Base-by-base conservation (phyloP, 345 rosid species). In the Boechera retrofracta region DNA sequence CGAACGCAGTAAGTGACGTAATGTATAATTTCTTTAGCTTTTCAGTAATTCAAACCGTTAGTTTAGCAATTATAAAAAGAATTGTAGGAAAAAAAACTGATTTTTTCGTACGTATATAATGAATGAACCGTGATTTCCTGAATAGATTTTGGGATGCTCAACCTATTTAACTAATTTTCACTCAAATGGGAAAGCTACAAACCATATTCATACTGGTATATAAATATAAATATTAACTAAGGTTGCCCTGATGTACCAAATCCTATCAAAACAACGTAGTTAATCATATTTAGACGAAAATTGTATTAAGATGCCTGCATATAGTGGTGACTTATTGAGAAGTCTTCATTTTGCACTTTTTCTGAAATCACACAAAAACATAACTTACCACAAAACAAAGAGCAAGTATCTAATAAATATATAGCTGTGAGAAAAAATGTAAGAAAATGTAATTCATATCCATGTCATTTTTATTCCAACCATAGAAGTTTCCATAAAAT, bases 1-100 rank as follows among this genome's bases (percentile, higher is more conserved):
- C 3, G 38, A 56, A 56, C 38, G 38, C 31, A 56, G 61, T 31
- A 56, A 56, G 41, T 57, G 62, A 57, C 41, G 41, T 15, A 55
- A 52, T 24, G 57, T 53, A 24, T 24, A 5, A 4, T 24, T 24
- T 10, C 26, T 38, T 8, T 8, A 38, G 11, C 8, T 38, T 38
- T 38, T 10, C 2, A 39, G 35, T 33, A 4, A 33, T 4, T 33
- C 35, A 33, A 33, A 4, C 35, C n/a, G 1, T 48, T 16, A 48
- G 53, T 48, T 48, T 16, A 16, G 0, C 24, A 48, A 18, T 47
- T 16, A 6, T 47, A 47, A 48, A 47, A 21, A 47, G 7, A 15
- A 47, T 47, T 4, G 35, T 32, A 5, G 52, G 52, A 16, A 48
- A 10, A 16, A 42, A 13, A 4, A 44, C 13, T 1, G 12, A 33